phyloP scores from a whole-genome alignment of 306 rosid genomes.

The Leucaena leucocephala region DNA sequence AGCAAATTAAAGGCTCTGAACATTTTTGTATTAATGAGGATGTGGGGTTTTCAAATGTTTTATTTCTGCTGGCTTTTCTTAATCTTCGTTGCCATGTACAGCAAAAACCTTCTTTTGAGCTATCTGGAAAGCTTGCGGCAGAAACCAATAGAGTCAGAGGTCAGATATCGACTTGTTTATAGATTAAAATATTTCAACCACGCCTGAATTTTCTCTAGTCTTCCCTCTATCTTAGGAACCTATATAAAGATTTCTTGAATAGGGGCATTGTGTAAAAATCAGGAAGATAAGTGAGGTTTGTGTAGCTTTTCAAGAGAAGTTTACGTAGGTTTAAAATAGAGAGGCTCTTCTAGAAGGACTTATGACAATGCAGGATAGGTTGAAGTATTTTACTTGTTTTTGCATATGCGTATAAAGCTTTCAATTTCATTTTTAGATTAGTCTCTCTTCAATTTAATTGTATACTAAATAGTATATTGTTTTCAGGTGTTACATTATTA shows the following conservation, averaged over 20 bases:
- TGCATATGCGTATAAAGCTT: neutral
- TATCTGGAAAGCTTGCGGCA: constrained; percentile 97
- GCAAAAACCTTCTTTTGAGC: constrained; percentile 94
- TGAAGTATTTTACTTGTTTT: neutral
- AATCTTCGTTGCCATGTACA: constrained; percentile 44
- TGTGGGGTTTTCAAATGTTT: constrained; percentile 15
- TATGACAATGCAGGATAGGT: neutral
- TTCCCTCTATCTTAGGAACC: neutral
- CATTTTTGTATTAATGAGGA: constrained; percentile 10
- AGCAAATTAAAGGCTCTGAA: constrained; percentile 20
- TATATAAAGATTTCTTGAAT: neutral
- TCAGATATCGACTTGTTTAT: constrained; percentile 33
- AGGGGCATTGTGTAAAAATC: neutral
- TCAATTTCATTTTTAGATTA: constrained; percentile 16
- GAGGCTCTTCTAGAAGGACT: neutral
- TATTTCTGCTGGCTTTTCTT: constrained; percentile 31
- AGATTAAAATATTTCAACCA: neutral
- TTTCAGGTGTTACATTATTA: constrained; percentile 78
- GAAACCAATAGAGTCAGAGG: constrained; percentile 96
- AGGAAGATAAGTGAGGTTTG: neutral
- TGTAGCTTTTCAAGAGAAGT: neutral
- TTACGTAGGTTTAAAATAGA: neutral
- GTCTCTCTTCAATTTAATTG: constrained; percentile 23
- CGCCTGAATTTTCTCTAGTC: neutral
- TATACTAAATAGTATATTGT: constrained; percentile 28